A percentile compares a stretch with the other conserved stretches of the same genome.
phyloP scores from a whole-genome alignment of 2,329 filamentous ascomycete species.

The Raffaelea arxii region DNA sequence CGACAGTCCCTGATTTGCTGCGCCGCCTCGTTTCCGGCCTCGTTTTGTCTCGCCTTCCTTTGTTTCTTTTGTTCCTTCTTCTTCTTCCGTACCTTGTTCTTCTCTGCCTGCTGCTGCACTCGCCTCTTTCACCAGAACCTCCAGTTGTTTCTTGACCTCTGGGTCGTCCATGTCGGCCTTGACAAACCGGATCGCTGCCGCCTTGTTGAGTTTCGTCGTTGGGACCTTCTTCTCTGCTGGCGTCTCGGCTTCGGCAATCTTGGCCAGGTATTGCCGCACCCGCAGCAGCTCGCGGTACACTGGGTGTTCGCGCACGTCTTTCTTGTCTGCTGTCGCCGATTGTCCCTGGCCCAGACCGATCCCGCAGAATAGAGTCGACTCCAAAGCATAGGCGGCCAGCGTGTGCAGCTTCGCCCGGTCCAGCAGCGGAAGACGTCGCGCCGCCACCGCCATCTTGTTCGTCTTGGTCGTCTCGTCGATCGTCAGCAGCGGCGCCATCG shows the following conservation, averaged over 20 bases:
- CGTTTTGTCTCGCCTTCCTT: too few relatives aligned
- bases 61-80: too few relatives aligned
- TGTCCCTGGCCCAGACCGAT: conserved; percentile 68
- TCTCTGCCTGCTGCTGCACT: not conserved
- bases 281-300: conserved; percentile 79
- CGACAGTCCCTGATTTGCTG: too few relatives aligned
- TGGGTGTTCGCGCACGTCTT: conserved; percentile 76
- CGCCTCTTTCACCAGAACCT: conserved; percentile 45
- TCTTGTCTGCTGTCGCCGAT: too few relatives aligned
- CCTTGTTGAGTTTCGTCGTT: conserved; percentile 52
- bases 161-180: conserved; percentile 61
- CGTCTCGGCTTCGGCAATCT: conserved; percentile 71
- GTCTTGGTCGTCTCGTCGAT: not conserved
- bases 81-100: too few relatives aligned
- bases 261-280: conserved; percentile 84
- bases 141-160: conserved; percentile 39
- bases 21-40: too few relatives aligned
- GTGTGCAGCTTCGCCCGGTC: conserved; percentile 93
- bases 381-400: conserved; percentile 78
- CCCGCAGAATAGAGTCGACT: conserved; percentile 78
- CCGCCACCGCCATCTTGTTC: conserved; percentile 39
- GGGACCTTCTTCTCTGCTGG: conserved; percentile 25
- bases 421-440: conserved; percentile 76
- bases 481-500: conserved; percentile 61
- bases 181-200: conserved; percentile 72